phyloP scores from a whole-genome alignment of 2,329 filamentous ascomycete genomes.

The Apiospora pterosperma region DNA sequence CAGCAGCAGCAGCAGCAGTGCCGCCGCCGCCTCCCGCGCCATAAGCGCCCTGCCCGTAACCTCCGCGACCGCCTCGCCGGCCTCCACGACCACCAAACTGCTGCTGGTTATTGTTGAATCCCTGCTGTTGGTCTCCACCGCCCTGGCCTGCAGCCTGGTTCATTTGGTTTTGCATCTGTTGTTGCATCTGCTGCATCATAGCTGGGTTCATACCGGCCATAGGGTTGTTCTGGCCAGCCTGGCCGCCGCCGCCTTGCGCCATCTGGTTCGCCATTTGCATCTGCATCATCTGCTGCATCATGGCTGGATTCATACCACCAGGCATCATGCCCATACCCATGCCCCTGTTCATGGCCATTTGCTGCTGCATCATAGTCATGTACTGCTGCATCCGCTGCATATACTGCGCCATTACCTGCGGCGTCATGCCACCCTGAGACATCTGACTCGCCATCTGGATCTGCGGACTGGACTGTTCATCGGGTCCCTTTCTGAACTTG shows the following conservation, averaged over 20 bases:
- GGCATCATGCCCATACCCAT: constrained; percentile 52
- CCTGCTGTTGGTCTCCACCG: constrained; percentile 21
- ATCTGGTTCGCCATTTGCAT: constrained; percentile 60
- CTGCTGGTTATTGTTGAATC: constrained; percentile 18
- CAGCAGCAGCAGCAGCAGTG: constrained; percentile 40
- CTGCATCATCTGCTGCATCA: constrained; percentile 75
- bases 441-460: constrained; percentile 27
- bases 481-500: constrained; percentile 56
- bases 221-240: constrained; percentile 31
- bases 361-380: constrained; percentile 90
- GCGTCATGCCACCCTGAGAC: constrained; percentile 65
- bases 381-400: constrained; percentile 99
- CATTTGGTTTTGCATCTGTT: constrained; percentile 25
- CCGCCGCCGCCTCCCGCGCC: constrained; percentile 34
- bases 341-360: constrained; percentile 79
- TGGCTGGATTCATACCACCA: constrained; percentile 67
- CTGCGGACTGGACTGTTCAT: constrained; percentile 29
- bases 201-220: constrained; percentile 47
- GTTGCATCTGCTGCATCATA: constrained; percentile 59
- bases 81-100: constrained; percentile 18
- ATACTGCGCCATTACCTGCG: constrained; percentile 97
- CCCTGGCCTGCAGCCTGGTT: constrained; percentile 28
- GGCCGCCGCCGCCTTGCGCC: constrained; percentile 31
- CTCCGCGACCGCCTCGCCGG: constrained; percentile 19
- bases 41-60: constrained; percentile 19